Evolutionary conservation across 2,329 filamentous ascomycete species (phyloP).

Genomic region (Parastagonospora avenae): DNA sequence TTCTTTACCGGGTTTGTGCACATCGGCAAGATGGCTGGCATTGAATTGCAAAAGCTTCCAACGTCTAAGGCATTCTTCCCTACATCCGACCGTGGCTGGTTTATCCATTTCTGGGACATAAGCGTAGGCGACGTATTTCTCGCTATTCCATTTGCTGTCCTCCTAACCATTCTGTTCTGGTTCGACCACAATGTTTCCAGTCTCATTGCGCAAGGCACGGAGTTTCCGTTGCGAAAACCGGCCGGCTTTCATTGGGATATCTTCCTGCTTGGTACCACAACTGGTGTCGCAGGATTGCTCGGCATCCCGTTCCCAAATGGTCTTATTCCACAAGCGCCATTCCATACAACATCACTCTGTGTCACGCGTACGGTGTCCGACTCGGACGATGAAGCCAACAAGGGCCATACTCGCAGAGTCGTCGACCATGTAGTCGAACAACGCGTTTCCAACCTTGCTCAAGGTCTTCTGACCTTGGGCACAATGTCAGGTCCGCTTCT

Average conservation of each 20-base stretch:
- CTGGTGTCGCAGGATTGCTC: constrained; percentile 60
- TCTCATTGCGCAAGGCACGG: constrained; percentile 61
- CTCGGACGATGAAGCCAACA: constrained; percentile 48
- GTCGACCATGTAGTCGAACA: constrained; percentile 61
- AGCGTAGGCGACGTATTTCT: constrained; percentile 75
- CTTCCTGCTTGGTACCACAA: constrained; percentile 62
- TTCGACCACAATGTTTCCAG: constrained; percentile 79
- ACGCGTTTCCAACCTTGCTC: constrained; percentile 61
- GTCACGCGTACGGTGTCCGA: constrained; percentile 48
- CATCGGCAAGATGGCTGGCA: constrained; percentile 77
- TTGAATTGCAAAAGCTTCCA: constrained; percentile 73
- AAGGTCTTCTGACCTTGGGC: constrained; percentile 60
- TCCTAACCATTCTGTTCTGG: constrained; percentile 85
- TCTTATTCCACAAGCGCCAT: constrained; percentile 64
- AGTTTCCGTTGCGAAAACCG: constrained; percentile 62
- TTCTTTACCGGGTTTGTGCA: constrained; percentile 93
- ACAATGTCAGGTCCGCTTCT: constrained; percentile 63
- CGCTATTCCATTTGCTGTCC: constrained; percentile 82
- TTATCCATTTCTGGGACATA: constrained; percentile 82
- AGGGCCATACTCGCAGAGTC: constrained; percentile 50
- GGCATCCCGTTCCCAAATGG: constrained; percentile 64
- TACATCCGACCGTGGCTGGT: constrained; percentile 74
- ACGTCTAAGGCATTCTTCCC: constrained; percentile 80
- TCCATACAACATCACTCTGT: constrained; percentile 61
- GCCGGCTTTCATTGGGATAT: constrained; percentile 68